Base-by-base conservation (phyloP, 2,329 filamentous ascomycete species). In the Calonectria hongkongensis region DNA sequence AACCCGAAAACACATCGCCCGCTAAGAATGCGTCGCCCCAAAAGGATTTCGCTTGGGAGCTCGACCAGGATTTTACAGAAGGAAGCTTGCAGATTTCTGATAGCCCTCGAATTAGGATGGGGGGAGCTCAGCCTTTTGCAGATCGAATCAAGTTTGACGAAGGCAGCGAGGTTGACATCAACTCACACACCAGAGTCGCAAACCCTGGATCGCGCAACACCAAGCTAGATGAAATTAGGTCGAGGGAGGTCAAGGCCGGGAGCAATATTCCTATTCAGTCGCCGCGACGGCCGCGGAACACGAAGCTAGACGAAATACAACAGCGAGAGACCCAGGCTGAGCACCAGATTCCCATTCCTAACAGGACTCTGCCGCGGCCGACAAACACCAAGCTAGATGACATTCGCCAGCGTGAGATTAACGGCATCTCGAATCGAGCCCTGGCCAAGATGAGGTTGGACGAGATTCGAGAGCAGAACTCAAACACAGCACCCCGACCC, bases 41-140 rank as follows among this genome's bases (percentile, higher is more conserved):
- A 65, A 90, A 88, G 80, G 88, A 86, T 75, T 89, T 87, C 70
- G 87, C 86, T 9, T 92, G 89, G 89, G 83, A 91, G 69, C 81
- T 90, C 8, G 89, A 91, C 41, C 86, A 87, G 6, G 90, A 92
- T 68, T 91, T 92, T 74, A 91, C 90, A 0, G 89, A 87, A 13
- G 85, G 86, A 50, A 89, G 91, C 71, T 72, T 91, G 47, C 89
- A 91, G 70, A 79, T 89, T 41, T 91, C 90, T 0, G 85, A 88
- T 74, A 91, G 89, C 73, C 89, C 89, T n/a, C 87, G 88, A 39
- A 85, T 91, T 65, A 83, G 80, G 33, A 81, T 86, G 27, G 81
- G 76, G 28, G 80, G 76, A 30, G 80, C 81, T 36, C 80, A 82
- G 36, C 85, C 82, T 1, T 85, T 85, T 68, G 83, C 79, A 13